phyloP scores from a whole-genome alignment of 2,329 filamentous ascomycete genomes.

The Drechslerella dactyloides region DNA sequence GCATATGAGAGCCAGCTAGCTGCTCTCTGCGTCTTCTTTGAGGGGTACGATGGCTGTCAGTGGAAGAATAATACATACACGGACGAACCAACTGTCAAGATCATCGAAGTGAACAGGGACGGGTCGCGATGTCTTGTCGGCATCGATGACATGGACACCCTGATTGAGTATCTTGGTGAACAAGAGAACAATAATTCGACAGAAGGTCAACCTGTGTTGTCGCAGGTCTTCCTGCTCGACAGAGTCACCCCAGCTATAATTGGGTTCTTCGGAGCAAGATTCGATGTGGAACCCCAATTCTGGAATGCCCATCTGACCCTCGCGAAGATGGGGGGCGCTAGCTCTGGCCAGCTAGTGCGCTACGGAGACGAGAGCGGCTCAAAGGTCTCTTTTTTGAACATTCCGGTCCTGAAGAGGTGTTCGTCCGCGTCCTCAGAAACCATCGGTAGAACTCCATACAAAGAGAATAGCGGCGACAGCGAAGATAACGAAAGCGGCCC shows the following conservation, averaged over 20 bases:
- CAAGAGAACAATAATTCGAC: not conserved
- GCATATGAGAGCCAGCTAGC: slow-evolving; percentile 44
- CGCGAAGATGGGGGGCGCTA: not conserved
- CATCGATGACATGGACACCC: slow-evolving; percentile 35
- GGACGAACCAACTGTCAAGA: slow-evolving; percentile 28
- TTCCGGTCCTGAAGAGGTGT: slow-evolving; percentile 27
- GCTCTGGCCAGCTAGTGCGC: slow-evolving; percentile 38
- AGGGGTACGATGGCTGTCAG: slow-evolving; percentile 1
- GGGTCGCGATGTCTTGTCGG: slow-evolving; percentile 30
- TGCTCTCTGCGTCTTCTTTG: slow-evolving; percentile 35
- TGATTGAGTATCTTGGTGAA: slow-evolving; percentile 39
- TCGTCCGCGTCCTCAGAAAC: slow-evolving; percentile 31
- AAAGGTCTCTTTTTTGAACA: slow-evolving; percentile 45
- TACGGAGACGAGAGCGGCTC: slow-evolving; percentile 33
- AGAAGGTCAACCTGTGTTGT: not conserved
- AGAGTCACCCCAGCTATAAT: slow-evolving; percentile 31
- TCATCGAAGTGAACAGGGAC: slow-evolving; percentile 29
- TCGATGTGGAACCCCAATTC: slow-evolving; percentile 40
- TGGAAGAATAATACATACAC: slow-evolving; percentile 11
- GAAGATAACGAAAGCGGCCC: not conserved
- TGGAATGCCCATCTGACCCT: slow-evolving; percentile 39
- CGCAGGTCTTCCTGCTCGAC: slow-evolving; percentile 36
- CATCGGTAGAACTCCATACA: slow-evolving; percentile 4
- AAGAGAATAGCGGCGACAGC: not conserved
- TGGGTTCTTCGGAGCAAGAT: slow-evolving; percentile 33